phyloP scores from a whole-genome alignment of 2,329 filamentous ascomycete species.

The Fusarium armeniacum region DNA sequence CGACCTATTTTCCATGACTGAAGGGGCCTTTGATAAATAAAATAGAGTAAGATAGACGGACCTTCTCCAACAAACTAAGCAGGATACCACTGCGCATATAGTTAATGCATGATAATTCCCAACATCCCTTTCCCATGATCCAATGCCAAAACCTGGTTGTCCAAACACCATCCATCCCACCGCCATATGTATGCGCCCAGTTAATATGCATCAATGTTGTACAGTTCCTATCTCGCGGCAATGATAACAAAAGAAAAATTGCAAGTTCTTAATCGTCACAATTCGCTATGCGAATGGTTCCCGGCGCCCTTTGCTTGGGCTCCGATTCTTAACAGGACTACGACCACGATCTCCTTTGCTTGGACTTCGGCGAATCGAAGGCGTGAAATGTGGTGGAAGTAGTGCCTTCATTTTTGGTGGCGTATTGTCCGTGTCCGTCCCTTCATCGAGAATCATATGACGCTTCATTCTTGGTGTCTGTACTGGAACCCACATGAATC shows the following conservation, averaged over 20 bases:
- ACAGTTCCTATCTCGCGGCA: conserved; percentile 35
- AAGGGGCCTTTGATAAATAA: background rate
- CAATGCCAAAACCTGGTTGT: conserved; percentile 29
- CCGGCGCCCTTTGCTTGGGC: conserved; percentile 54
- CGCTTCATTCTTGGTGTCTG: conserved; percentile 63
- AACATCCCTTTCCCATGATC: conserved; percentile 20
- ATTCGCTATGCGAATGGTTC: conserved; percentile 21
- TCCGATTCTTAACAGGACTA: conserved; percentile 64
- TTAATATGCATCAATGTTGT: conserved; percentile 41
- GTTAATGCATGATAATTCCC: conserved; percentile 27
- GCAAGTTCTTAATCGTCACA: background rate
- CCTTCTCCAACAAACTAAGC: conserved; percentile 7
- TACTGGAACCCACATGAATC: conserved; percentile 66
- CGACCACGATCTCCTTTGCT: conserved; percentile 64
- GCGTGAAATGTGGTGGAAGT: conserved; percentile 61
- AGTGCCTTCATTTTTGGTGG: conserved; percentile 60
- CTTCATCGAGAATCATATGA: conserved; percentile 60
- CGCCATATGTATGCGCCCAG: conserved; percentile 34
- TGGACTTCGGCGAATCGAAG: conserved; percentile 62
- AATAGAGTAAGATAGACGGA: background rate
- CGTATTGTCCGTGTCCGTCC: conserved; percentile 66
- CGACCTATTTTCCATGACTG: too few relatives aligned
- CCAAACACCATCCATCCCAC: conserved; percentile 30
- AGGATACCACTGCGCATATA: conserved; percentile 19
- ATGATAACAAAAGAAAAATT: conserved; percentile 25